Base-by-base conservation (phyloP, 345 rosid genomes). In the Pugionium dolabratum region DNA sequence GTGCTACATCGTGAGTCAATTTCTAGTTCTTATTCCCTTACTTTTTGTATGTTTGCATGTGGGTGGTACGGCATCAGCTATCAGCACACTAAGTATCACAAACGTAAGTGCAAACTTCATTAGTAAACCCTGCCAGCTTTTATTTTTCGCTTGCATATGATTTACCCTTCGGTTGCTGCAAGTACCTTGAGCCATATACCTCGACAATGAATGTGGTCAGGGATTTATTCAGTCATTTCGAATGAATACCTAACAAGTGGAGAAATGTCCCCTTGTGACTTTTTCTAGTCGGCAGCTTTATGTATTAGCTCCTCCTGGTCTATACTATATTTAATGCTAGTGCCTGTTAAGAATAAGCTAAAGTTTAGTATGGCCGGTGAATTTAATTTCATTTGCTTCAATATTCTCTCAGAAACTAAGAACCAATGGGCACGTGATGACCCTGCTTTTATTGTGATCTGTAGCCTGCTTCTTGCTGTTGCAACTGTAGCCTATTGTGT, bases 381-480 rank as follows among this genome's bases (percentile, higher is more conserved):
- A 43, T 56, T 53, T n/a, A 41, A 10, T 37, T 69, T 46, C 44
- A 41, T 44, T 46, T 61, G 27, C 52, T 41, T 67, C 55, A 53
- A 58, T 46, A 44, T 62, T 66, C 59, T 74, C 51, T 66, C 91
- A 95, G 99, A 95, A 89, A 95, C 99, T 66, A 95, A 95, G 79
- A 95, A 94, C 79, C 99, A 95, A 75, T 95, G 99, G 99, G 99
- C 99, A 59, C 97, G 99, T 59, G 99, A 95, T 28, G 99, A 95
- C 78, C 99, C 99, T 64, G 99, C 99, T 39, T 95, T 95, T 86
- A 79, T 89, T 74, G 99, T 91, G 63, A 91, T 91, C 79, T 90
- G 93, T 85, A 83, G 89, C 76, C 79, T 95, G 59, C 90, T 91
- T 80, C 79, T 95, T 76, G 80, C 65, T 59, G 87, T 87, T 58